Base-by-base conservation (phyloP, 345 rosid species). In the Clarkia xantiana region DNA sequence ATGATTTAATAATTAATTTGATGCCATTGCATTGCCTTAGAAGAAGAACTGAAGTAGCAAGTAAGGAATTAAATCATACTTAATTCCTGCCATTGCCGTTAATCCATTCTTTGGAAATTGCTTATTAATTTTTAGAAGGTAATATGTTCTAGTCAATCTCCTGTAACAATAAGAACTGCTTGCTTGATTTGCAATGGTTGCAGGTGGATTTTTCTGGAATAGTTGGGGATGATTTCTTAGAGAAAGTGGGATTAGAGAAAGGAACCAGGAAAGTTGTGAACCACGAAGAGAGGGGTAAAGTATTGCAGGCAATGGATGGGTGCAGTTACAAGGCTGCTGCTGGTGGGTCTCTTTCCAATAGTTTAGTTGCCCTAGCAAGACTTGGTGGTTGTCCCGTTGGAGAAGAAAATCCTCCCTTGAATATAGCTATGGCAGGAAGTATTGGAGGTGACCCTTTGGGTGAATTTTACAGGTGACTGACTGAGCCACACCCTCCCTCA, bases 261-360 rank as follows among this genome's bases (percentile, higher is more conserved):
- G 97, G 97, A 46, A 79, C 88, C 4, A 79, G 97, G 77, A 90
- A 75, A 70, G 64, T 86, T 44, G 78, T 90, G 42, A 83, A 90
- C 71, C 97, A 86, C 62, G 94, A 90, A 65, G 97, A 86, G 74
- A 86, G 95, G 56, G 97, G 97, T 58, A 70, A 67, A 63, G 79
- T 86, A 34, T 69, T 90, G 74, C 86, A 62, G 58, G 97, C 96
- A 19, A 86, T 90, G 97, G 97, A 90, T 66, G 97, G 97, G 58
- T 83, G 97, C 71, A 83, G 82, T 75, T 90, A 86, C 58, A 90
- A 90, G 74, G 97, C 96, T 1, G 97, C 96, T 44, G 94, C 94
- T 52, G 97, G 97, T 51, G 97, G 97, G 16, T 90, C 97, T 61
- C 86, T 90, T 63, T 90, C 97, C 18, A 90, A 83, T 56, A 90